Conservation (phyloP, 1,284 basidiomycete species). For the Boletus smithii region DNA sequence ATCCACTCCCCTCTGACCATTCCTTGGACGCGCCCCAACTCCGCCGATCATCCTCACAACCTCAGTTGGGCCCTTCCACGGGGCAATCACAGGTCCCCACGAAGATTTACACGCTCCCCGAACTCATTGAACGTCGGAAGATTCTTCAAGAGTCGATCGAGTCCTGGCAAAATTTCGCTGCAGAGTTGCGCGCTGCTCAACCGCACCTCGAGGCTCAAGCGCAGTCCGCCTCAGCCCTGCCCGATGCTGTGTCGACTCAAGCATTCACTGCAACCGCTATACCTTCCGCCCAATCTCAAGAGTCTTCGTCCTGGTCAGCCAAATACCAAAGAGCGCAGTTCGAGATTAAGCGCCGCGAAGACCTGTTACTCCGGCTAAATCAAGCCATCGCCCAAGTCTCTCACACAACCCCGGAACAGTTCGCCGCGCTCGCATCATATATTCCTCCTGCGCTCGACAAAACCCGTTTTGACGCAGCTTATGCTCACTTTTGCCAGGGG, state of each 20-base stretch:
- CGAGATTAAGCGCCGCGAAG: constrained; percentile 34
- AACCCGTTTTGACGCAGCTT: constrained; percentile 31
- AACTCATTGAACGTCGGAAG: constrained; percentile 28
- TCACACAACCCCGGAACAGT: constrained; percentile 26
- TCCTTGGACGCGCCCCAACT: constrained; percentile 22
- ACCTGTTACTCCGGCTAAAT: constrained; percentile 29
- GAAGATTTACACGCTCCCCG: constrained; percentile 27
- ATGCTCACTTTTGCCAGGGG: constrained; percentile 31
- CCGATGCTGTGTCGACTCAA: constrained; percentile 1
- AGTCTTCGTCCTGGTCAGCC: constrained; percentile 21
- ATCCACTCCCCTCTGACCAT: constrained; percentile 6
- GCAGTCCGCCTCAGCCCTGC: neutral
- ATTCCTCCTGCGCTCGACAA: constrained; percentile 33
- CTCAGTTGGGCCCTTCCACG: constrained; percentile 26
- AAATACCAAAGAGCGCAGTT: constrained; percentile 30
- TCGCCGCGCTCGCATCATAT: constrained; percentile 29
- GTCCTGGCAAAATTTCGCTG: constrained; percentile 21
- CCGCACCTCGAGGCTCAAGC: constrained; percentile 16
- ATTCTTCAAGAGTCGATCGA: constrained; percentile 32
- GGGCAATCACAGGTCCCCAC: constrained; percentile 19
- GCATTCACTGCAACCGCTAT: neutral
- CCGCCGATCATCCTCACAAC: constrained; percentile 32
- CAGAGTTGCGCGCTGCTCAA: constrained; percentile 21
- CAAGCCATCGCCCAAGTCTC: constrained; percentile 28
- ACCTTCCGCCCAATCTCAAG: constrained; percentile 11